A percentile compares a stretch with the other conserved stretches of the same genome.
Conservation (phyloP, 2,329 filamentous ascomycete genomes). For the Coniochaeta sp. region DNA sequence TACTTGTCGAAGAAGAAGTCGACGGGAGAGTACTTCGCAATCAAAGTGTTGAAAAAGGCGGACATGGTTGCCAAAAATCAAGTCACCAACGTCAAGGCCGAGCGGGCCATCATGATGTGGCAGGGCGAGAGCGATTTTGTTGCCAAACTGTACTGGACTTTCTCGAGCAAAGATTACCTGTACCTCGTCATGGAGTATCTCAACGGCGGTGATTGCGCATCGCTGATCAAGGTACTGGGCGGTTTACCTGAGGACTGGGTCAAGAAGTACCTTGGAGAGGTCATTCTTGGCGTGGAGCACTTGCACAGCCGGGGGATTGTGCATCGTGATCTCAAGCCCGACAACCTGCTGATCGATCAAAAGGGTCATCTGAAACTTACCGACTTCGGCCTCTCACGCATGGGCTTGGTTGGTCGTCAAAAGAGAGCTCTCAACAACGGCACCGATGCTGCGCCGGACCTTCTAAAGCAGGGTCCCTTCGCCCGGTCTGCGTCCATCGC, state of each 20-base stretch:
- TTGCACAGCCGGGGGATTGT: conserved; percentile 91
- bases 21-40: conserved; percentile 96
- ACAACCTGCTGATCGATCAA: conserved; percentile 94
- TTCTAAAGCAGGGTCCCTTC: conserved; percentile 89
- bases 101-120: conserved; percentile 99
- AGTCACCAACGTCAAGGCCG: conserved; percentile 97
- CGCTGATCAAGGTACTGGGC: conserved; percentile 88
- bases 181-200: conserved; percentile 99
- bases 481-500: conserved; percentile 76
- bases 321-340: conserved; percentile 92
- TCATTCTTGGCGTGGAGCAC: conserved; percentile 94
- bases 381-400: conserved; percentile 92
- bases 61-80: conserved; percentile 99
- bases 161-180: conserved; percentile 97
- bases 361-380: conserved; percentile 95
- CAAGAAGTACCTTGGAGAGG: conserved; percentile 94
- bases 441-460: conserved; percentile 79
- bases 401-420: conserved; percentile 94
- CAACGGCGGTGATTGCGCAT: conserved; percentile 94
- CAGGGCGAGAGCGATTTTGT: conserved; percentile 99
- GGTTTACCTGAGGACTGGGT: conserved; percentile 95
- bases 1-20: conserved; percentile 98
- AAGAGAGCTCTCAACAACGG: conserved; percentile 80
- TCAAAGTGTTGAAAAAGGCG: conserved; percentile 98
- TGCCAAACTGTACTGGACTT: conserved; percentile 98